phyloP scores from a whole-genome alignment of 2,329 filamentous ascomycete species.

The Endothia cerciana region DNA sequence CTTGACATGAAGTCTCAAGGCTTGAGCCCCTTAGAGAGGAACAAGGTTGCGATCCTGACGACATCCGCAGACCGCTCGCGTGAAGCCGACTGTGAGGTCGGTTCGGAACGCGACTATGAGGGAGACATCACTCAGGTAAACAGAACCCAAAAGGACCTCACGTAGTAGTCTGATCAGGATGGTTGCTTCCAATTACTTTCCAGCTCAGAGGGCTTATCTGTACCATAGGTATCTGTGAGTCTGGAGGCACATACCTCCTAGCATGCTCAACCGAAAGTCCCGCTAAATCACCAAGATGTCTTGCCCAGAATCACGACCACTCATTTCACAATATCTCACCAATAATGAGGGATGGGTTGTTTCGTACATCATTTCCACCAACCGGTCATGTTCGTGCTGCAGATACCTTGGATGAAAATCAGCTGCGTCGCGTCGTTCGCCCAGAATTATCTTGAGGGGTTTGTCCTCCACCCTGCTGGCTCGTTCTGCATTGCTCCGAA shows the following conservation, averaged over 20 bases:
- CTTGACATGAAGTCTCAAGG: neutral
- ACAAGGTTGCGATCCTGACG: neutral
- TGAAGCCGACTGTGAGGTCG: too few species aligned
- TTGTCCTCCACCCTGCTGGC: neutral
- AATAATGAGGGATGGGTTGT: neutral
- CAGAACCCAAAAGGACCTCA: too few species aligned
- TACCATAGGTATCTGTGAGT: too few species aligned
- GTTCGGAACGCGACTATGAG: too few species aligned
- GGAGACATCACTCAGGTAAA: too few species aligned
- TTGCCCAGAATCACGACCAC: neutral
- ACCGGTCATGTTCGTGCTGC: neutral
- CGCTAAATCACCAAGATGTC: neutral
- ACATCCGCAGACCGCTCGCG: neutral
- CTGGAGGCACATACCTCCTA: neutral
- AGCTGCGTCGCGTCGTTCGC: neutral
- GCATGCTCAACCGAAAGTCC: neutral
- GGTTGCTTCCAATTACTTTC: too few species aligned
- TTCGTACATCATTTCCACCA: neutral
- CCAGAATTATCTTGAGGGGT: neutral
- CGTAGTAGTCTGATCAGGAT: too few species aligned
- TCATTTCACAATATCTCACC: neutral
- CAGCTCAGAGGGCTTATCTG: too few species aligned
- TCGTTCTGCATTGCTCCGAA: slow-evolving; percentile 6
- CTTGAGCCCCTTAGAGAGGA: neutral
- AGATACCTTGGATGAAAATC: neutral